Evolutionary conservation across 1,284 basidiomycete genomes (phyloP).

Genomic region (Omphalotus olearius): DNA sequence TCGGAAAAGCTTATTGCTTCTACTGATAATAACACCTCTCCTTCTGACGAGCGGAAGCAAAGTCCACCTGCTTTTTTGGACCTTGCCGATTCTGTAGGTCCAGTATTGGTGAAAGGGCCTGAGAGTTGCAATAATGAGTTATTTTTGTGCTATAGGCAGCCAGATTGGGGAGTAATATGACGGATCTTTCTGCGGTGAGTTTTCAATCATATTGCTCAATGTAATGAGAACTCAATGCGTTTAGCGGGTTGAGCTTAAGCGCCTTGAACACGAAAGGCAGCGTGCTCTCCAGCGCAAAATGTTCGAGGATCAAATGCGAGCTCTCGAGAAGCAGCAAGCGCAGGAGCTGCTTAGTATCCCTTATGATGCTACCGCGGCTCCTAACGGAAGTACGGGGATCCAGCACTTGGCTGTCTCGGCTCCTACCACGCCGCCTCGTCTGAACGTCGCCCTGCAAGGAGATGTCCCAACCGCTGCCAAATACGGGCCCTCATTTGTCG

Average conservation of each 20-base stretch:
- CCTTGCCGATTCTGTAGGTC: conserved; percentile 81
- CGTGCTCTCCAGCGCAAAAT: conserved; percentile 80
- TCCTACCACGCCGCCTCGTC: conserved; percentile 77
- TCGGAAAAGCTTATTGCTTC: conserved; percentile 65
- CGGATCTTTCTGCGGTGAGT: conserved; percentile 76
- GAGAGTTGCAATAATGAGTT: conserved; percentile 6
- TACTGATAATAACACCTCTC: conserved; percentile 60
- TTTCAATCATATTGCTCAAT: background rate
- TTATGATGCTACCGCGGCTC: conserved; percentile 41
- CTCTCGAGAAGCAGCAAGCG: conserved; percentile 86
- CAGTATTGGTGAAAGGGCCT: background rate
- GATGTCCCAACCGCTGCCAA: conserved; percentile 36
- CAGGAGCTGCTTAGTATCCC: conserved; percentile 77
- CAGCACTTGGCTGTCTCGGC: conserved; percentile 77
- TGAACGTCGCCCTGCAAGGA: conserved; percentile 57
- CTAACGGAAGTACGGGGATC: conserved; percentile 36
- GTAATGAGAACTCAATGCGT: background rate
- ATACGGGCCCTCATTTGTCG: conserved; percentile 46
- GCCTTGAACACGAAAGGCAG: conserved; percentile 86
- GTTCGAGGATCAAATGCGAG: conserved; percentile 93
- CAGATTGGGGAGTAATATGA: conserved; percentile 78
- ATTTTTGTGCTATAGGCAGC: conserved; percentile 49
- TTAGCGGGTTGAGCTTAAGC: conserved; percentile 86
- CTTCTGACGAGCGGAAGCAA: conserved; percentile 67
- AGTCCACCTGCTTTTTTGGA: conserved; percentile 86